Conservation (phyloP, 306 rosid species). For the Fragaria ananassa region DNA sequence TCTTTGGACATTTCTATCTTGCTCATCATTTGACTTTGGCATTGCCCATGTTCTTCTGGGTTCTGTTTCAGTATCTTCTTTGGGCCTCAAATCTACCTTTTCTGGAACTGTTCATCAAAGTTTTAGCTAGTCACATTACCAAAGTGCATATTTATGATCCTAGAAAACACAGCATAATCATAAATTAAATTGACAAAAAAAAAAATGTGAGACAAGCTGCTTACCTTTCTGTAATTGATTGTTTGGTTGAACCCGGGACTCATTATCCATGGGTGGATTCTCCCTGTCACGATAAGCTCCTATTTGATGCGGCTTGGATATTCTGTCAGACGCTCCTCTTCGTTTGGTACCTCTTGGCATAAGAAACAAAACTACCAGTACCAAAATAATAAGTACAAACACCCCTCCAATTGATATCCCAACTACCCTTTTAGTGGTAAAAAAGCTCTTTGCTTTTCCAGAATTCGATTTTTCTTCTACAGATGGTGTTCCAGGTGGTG, state of each 20-base stretch:
- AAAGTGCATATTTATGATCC: slow-evolving; percentile 1
- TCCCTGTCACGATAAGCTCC: slow-evolving; percentile 66
- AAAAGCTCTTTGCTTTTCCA: slow-evolving; percentile 40
- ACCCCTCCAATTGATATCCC: slow-evolving; percentile 66
- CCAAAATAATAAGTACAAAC: slow-evolving; percentile 47
- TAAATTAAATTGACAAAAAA: slow-evolving; percentile 14
- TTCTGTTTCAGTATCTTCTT: slow-evolving; percentile 49
- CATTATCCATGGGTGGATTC: slow-evolving; percentile 40
- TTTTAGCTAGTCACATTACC: slow-evolving; percentile 3
- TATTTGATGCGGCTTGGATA: slow-evolving; percentile 55
- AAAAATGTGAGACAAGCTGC: slow-evolving; percentile 15
- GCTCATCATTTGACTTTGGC: slow-evolving; percentile 49
- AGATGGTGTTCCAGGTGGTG: slow-evolving; percentile 54
- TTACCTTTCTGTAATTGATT: slow-evolving; percentile 63
- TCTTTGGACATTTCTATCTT: slow-evolving; percentile 41
- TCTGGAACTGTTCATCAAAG: slow-evolving; percentile 41
- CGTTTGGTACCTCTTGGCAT: slow-evolving; percentile 54
- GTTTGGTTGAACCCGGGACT: slow-evolving; percentile 43
- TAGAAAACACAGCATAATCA: slow-evolving; percentile 2
- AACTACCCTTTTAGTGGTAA: slow-evolving; percentile 54
- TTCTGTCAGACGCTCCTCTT: slow-evolving; percentile 45
- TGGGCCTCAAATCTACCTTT: slow-evolving; percentile 45
- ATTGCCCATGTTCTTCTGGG: slow-evolving; percentile 46
- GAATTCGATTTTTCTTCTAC: slow-evolving; percentile 49
- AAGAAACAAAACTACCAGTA: slow-evolving; percentile 50